phyloP scores from a whole-genome alignment of 2,329 filamentous ascomycete genomes.

The Xylaria sp. region DNA sequence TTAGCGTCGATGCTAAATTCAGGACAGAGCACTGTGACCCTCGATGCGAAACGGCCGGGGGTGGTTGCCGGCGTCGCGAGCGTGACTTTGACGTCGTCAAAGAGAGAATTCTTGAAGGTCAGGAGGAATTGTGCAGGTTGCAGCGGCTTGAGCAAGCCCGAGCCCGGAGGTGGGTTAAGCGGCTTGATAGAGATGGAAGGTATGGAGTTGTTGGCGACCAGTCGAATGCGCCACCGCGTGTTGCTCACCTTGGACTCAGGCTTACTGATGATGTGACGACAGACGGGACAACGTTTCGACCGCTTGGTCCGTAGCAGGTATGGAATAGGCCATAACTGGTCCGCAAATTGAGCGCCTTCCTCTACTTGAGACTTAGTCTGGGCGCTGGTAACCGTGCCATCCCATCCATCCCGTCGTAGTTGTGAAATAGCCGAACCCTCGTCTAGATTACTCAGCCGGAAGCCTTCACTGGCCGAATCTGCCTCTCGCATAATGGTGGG shows the following conservation, averaged over 20 bases:
- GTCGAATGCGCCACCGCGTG: slow-evolving; percentile 89
- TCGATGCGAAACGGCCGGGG: slow-evolving; percentile 78
- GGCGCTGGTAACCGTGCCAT: slow-evolving; percentile 64
- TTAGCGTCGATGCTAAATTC: slow-evolving; percentile 95
- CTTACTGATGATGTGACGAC: slow-evolving; percentile 94
- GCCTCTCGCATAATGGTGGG: slow-evolving; percentile 84
- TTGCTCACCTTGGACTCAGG: slow-evolving; percentile 91
- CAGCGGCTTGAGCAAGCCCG: slow-evolving; percentile 64
- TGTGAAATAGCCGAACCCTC: slow-evolving; percentile 70
- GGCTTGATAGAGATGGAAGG: slow-evolving; percentile 81
- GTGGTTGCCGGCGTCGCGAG: slow-evolving; percentile 85
- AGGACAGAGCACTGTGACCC: slow-evolving; percentile 91
- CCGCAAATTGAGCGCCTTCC: slow-evolving; percentile 70
- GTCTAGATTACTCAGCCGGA: slow-evolving; percentile 70
- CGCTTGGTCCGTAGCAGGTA: slow-evolving; percentile 89
- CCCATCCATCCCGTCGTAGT: slow-evolving; percentile 70
- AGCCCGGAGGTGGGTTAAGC: slow-evolving; percentile 51
- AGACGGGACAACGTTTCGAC: slow-evolving; percentile 90
- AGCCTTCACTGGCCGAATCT: slow-evolving; percentile 73
- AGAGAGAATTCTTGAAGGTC: slow-evolving; percentile 92
- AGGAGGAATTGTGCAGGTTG: slow-evolving; percentile 80
- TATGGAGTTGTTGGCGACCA: slow-evolving; percentile 89
- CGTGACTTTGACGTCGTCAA: slow-evolving; percentile 87
- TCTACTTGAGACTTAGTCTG: slow-evolving; percentile 61
- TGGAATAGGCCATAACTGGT: slow-evolving; percentile 82